Evolutionary conservation across 768 basidiomycete genomes (phyloP).

Genomic region (Sporobolomyces roseus): DNA sequence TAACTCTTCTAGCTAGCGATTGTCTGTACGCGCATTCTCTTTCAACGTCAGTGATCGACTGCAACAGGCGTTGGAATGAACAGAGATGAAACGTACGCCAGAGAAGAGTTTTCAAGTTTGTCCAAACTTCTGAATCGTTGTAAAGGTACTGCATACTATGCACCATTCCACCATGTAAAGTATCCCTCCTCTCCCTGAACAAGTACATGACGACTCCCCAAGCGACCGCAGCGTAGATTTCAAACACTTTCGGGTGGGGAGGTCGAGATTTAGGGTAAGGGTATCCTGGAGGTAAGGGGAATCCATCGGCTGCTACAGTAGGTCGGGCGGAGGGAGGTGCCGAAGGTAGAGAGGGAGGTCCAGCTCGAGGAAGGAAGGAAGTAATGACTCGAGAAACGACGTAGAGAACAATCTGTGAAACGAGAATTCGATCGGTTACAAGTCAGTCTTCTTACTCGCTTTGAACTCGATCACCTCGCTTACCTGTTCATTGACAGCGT

Average conservation of each 20-base stretch:
- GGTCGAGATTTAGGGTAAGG: conserved; percentile 61
- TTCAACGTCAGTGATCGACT: too few relatives aligned
- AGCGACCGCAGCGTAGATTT: conserved; percentile 75
- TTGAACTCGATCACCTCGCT: too few relatives aligned
- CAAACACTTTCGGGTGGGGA: conserved; percentile 78
- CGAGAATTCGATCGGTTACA: too few relatives aligned
- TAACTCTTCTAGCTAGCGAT: conserved; percentile 17
- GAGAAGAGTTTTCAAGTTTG: conserved; percentile 70
- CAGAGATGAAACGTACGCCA: conserved; percentile 54
- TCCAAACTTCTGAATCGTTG: conserved; percentile 85
- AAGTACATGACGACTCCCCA: conserved; percentile 99
- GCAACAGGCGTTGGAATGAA: not conserved
- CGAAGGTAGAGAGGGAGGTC: conserved; percentile 52
- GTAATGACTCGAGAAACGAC: conserved; percentile 88
- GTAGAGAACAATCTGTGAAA: conserved; percentile 85
- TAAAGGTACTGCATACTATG: conserved; percentile 94
- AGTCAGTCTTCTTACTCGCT: too few relatives aligned
- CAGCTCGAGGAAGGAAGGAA: conserved; percentile 79
- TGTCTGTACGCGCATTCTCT: conserved; percentile 20
- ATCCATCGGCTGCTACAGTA: conserved; percentile 9
- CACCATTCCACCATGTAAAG: conserved; percentile 96
- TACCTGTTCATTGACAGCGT: conserved; percentile 88
- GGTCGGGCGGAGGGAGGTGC: conserved; percentile 48
- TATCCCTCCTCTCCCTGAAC: conserved; percentile 78
- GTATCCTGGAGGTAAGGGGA: conserved; percentile 46